Evolutionary conservation across 1,284 basidiomycete genomes (phyloP), one percentile per base, ranked within the genome.

Genomic region (Ceratobasidium sp.): DNA sequence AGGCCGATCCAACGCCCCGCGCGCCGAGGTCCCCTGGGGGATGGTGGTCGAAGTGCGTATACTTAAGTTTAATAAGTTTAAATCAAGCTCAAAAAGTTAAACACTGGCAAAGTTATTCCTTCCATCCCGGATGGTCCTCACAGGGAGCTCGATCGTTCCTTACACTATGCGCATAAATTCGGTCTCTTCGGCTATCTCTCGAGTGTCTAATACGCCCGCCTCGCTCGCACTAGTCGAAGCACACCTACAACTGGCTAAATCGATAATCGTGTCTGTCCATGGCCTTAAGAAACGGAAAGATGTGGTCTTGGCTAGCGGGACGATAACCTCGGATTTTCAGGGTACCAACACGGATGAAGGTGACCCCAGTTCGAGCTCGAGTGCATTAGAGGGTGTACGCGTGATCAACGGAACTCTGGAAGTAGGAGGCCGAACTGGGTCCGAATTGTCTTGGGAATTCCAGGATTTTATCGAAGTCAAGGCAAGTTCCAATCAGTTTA

Each of bases 151-250:
- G 23, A 33, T 54, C 13, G 14, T 66, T 11, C 62, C 62, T 8
- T 66, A 66, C 39, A 66, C 62, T 7, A 66, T 66, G 39, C 62
- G 62, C 62, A 66, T 66, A 66, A 49, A 66, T 19, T 66, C 52
- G 25, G 41, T 41, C 2, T 66, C 62, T 52, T 46, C 62, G 6
- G 50, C 23, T 13, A 36, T 39, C 11, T 54, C 62, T 14, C 36
- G 50, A 11, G 27, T 39, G 42, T 54, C 62, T 29, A 36, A 29
- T 42, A 54, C 39, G 13, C 50, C 62, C 16, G 62, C 50, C 3
- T 66, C 62, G 13, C 62, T 66, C 2, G 62, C 62, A 14, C 62
- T 66, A n/a, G 52, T 66, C 1, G 62, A 66, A 56, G 39, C 49
- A 11, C 53, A 29, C 39, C 11, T 66, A 5, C 62, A 66, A n/a